A percentile compares a stretch with the other conserved stretches of the same genome.
These are phyloP conservation scores for Lepidium aucheri DNA, from an alignment of 345 rosid species.

Conservation along the genomic window DNA sequence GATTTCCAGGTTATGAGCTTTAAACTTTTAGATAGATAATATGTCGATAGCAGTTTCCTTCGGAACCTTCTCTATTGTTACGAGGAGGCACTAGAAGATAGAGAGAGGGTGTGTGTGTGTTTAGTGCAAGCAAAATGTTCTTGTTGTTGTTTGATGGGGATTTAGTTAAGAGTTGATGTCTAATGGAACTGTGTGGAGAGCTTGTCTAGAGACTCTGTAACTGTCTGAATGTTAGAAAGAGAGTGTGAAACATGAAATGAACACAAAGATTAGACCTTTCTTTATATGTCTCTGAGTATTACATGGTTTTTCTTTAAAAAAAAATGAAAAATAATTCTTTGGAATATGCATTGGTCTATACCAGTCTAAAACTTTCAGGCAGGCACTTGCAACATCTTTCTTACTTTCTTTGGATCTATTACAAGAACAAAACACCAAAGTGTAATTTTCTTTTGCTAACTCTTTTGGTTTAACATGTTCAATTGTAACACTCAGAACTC, in stretches of 20 bases:
- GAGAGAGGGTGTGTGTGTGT: not conserved
- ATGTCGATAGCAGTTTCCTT: not conserved
- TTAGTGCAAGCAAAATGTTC: not conserved
- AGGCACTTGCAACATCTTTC: constrained; percentile 6
- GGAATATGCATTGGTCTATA: not conserved
- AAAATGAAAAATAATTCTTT: not conserved
- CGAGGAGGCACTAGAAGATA: not conserved
- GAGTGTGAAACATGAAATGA: not conserved
- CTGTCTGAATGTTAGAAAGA: constrained; percentile 1
- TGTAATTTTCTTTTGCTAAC: not conserved
- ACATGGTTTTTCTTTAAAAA: not conserved
- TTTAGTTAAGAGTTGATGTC: not conserved
- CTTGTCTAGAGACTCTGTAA: not conserved
- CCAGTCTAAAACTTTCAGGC: not conserved
- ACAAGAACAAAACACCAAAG: constrained; percentile 1
- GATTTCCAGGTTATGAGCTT: constrained; percentile 62
- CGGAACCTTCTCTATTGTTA: not conserved
- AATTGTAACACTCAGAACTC: constrained; percentile 6
- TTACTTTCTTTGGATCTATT: constrained; percentile 1
- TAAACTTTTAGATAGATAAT: constrained; percentile 3
- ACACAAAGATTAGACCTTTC: not conserved
- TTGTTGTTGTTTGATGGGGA: not conserved
- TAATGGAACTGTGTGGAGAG: not conserved
- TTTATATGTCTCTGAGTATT: constrained; percentile 3
- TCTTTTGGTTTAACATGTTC: constrained; percentile 5